These are phyloP conservation scores for Toxicodendron radicans DNA, from an alignment of 345 rosid genomes.

Conservation along the genomic window DNA sequence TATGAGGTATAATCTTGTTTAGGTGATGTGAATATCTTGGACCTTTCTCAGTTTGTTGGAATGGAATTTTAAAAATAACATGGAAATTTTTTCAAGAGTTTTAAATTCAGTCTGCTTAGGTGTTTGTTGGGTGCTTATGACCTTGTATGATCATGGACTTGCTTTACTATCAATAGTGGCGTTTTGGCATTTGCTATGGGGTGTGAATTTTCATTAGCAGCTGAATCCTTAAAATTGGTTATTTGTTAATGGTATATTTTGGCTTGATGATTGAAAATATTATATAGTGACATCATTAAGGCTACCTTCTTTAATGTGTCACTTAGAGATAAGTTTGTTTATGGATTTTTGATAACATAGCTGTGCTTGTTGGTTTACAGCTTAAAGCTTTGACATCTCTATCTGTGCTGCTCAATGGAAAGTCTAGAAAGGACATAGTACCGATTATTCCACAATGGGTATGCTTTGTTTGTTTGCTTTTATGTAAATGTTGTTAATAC, in stretches of 20 bases:
- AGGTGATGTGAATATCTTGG: not conserved
- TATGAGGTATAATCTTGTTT: conserved; percentile 4
- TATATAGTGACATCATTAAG: not conserved
- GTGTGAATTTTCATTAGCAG: not conserved
- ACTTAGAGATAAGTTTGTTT: not conserved
- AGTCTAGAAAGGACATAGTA: conserved; percentile 66
- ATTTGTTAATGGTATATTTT: not conserved
- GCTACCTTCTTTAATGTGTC: not conserved
- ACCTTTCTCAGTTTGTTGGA: not conserved
- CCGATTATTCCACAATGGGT: conserved; percentile 93
- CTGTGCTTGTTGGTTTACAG: conserved; percentile 38
- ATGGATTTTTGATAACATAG: conserved; percentile 2
- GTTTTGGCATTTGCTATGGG: not conserved
- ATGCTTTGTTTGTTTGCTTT: conserved; percentile 25
- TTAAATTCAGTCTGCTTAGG: not conserved
- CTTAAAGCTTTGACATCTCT: conserved; percentile 82
- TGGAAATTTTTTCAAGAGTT: not conserved
- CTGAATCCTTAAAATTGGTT: not conserved
- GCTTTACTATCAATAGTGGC: not conserved
- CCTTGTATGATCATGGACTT: not conserved
- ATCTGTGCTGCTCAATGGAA: conserved; percentile 62
- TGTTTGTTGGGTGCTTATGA: not conserved
- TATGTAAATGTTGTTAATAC: not conserved
- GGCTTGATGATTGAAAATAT: not conserved
- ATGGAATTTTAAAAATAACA: not conserved